Evolutionary conservation across 1,139 yeast genomes (phyloP).

Genomic region (Scheffersomyces quercinus): DNA sequence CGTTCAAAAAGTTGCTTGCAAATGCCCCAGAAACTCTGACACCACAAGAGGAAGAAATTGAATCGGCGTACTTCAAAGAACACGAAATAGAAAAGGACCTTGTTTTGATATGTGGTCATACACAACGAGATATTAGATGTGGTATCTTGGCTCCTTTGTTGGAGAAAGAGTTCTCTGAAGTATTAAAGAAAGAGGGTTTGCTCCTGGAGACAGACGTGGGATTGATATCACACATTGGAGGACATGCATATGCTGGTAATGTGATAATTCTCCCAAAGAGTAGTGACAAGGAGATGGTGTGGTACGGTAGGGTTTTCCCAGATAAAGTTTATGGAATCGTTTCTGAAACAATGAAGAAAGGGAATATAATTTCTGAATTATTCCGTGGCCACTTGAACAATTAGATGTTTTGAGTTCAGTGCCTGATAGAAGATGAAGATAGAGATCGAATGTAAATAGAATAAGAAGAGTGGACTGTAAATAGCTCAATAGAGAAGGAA

Average conservation of each 20-base stretch:
- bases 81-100: conserved; percentile 21
- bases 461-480: background rate
- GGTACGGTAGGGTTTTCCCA: conserved; percentile 75
- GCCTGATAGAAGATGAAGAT: too few species aligned
- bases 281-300: conserved; percentile 43
- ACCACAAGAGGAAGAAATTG: background rate
- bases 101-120: conserved; percentile 67
- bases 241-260: conserved; percentile 80
- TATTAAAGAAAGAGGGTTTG: conserved; percentile 30
- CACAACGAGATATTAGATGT: conserved; percentile 63
- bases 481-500: too few species aligned
- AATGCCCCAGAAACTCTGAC: too few species aligned
- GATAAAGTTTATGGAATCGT: conserved; percentile 67
- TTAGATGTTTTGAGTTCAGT: background rate
- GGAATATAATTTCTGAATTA: conserved; percentile 52
- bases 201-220: conserved; percentile 45
- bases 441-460: background rate
- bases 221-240: conserved; percentile 68
- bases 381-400: conserved; percentile 44
- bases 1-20: conserved; percentile 20
- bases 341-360: conserved; percentile 48
- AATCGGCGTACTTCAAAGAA: conserved; percentile 19
- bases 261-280: conserved; percentile 53
- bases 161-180: conserved; percentile 48
- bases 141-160: conserved; percentile 64